Evolutionary conservation across 768 basidiomycete genomes (phyloP).

Genomic region (Termitomyces sp.): DNA sequence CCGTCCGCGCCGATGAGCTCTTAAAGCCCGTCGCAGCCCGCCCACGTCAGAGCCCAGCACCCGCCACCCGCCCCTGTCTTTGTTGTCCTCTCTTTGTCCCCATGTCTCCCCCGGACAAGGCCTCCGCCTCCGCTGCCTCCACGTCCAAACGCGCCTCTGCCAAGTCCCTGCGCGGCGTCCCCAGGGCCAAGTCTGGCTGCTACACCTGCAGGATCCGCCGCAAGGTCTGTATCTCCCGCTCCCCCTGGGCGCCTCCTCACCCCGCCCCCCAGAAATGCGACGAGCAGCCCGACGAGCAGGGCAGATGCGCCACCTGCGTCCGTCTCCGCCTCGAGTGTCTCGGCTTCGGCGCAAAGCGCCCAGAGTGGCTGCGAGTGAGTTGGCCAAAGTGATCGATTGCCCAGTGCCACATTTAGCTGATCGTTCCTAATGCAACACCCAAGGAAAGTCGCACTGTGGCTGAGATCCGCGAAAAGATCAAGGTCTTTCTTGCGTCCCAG

Average conservation of each 20-base stretch:
- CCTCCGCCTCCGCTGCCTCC: not conserved
- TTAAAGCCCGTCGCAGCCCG: not conserved
- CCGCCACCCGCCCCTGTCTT: no score
- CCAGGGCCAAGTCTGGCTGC: conserved; percentile 80
- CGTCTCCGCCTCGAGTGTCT: conserved; percentile 79
- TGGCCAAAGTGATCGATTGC: no score
- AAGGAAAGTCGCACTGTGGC: conserved; percentile 5
- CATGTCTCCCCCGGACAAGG: conserved; percentile 1
- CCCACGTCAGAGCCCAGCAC: no score
- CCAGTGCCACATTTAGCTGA: conserved; percentile 5
- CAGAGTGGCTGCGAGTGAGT: conserved; percentile 79
- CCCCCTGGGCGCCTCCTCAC: no score
- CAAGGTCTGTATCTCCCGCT: conserved; percentile 39
- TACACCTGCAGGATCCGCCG: conserved; percentile 84
- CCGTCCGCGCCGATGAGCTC: conserved; percentile 2
- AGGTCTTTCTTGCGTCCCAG: conserved; percentile 7
- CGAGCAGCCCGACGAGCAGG: conserved; percentile 57
- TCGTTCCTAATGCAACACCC: not conserved
- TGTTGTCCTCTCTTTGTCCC: not conserved
- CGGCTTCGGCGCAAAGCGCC: conserved; percentile 81
- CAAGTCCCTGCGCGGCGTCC: conserved; percentile 1
- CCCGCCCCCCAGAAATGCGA: conserved; percentile 66
- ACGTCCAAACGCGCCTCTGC: not conserved
- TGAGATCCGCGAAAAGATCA: conserved; percentile 8
- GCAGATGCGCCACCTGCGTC: conserved; percentile 69